phyloP scores from a whole-genome alignment of 2,329 filamentous ascomycete species.

The Paecilomyces dactylethromorphus region DNA sequence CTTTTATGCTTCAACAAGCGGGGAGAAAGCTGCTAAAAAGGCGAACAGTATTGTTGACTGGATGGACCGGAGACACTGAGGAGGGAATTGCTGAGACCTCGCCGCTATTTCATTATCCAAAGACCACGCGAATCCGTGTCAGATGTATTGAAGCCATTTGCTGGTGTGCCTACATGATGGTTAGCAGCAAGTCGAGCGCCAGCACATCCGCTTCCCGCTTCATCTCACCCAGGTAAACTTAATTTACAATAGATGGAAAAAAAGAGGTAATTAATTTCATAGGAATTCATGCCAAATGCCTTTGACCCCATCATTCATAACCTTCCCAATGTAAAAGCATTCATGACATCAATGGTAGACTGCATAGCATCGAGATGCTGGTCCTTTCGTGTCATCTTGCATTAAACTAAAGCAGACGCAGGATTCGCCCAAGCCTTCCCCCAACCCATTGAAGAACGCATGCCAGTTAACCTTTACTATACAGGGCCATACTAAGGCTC shows the following conservation, averaged over 20 bases:
- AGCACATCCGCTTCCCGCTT: background rate
- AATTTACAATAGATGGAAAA: slow-evolving; percentile 9
- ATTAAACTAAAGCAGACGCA: slow-evolving; percentile 24
- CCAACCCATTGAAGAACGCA: slow-evolving; percentile 27
- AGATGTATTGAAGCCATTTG: background rate
- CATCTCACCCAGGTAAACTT: background rate
- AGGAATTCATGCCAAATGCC: slow-evolving; percentile 7
- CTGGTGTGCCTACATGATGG: background rate
- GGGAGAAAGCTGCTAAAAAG: no score
- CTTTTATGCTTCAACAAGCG: no score
- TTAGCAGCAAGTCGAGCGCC: background rate
- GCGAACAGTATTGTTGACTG: no score
- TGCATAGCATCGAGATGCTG: slow-evolving; percentile 1
- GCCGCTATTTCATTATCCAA: no score
- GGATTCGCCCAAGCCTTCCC: slow-evolving; percentile 33
- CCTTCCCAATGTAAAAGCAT: background rate
- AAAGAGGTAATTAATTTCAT: slow-evolving; percentile 17
- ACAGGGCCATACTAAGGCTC: slow-evolving; percentile 26
- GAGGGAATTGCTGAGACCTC: no score
- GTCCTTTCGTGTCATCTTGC: slow-evolving; percentile 2
- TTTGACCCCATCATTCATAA: background rate
- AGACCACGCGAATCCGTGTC: no score
- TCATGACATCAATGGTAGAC: background rate
- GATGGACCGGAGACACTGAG: no score
- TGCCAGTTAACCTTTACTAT: slow-evolving; percentile 34